These are phyloP conservation scores for Coemansia nantahalensis DNA, from an alignment of 192 early-diverging fungal species.

Conservation along the genomic window DNA sequence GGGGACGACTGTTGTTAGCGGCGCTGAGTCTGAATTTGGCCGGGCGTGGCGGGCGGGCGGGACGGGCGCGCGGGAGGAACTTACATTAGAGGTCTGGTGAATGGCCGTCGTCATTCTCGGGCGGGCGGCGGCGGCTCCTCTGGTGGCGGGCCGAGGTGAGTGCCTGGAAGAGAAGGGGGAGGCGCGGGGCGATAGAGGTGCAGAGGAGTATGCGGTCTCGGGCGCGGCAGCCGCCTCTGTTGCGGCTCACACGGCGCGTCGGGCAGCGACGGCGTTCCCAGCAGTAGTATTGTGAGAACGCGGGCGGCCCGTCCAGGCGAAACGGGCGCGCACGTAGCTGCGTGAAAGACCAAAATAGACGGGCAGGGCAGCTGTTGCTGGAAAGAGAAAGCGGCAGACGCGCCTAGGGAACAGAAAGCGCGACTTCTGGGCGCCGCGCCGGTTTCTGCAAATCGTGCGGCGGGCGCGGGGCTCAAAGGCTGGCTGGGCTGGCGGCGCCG, in stretches of 20 bases:
- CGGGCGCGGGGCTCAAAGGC: too few relatives aligned
- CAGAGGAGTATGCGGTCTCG: constrained; percentile 7
- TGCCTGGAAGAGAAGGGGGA: too few relatives aligned
- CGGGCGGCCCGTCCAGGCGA: too few relatives aligned
- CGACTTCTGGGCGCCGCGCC: not conserved
- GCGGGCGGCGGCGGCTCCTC: too few relatives aligned
- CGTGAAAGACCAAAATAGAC: not conserved
- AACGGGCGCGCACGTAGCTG: not conserved
- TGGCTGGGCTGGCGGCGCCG: too few relatives aligned
- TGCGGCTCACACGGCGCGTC: constrained; percentile 14
- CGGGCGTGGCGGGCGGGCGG: not conserved
- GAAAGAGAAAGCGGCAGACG: constrained; percentile 7
- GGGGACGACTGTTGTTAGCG: not conserved
- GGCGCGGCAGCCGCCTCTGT: not conserved
- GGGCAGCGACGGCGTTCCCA: constrained; percentile 15
- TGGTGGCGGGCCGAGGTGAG: too few relatives aligned
- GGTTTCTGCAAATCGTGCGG: constrained; percentile 1
- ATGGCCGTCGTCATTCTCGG: constrained; percentile 29
- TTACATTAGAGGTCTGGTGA: constrained; percentile 36
- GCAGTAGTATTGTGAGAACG: constrained; percentile 23
- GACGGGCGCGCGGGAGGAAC: constrained; percentile 4
- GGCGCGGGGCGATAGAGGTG: too few relatives aligned
- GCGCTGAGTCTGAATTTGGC: not conserved
- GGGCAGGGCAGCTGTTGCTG: not conserved
- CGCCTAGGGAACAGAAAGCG: not conserved